Evolutionary conservation across 441 rosid species (phyloP).

Genomic region (Aleurites moluccanus): DNA sequence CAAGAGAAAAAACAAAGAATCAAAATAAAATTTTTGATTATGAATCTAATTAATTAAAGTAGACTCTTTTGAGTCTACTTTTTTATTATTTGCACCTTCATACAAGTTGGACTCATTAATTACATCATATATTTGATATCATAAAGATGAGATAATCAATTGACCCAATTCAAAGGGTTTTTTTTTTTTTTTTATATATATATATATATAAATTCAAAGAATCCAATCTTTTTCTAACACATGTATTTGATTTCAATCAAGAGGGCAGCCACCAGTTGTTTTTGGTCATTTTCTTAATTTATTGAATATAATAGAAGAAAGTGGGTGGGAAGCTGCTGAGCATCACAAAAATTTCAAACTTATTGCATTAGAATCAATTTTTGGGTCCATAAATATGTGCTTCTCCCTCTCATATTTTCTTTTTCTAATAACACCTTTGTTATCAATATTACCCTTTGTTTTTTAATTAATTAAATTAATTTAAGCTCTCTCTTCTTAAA

Average conservation of each 20-base stretch:
- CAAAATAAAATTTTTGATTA: too few species aligned
- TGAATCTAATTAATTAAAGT: background rate
- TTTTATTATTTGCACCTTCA: background rate
- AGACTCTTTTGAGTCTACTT: background rate
- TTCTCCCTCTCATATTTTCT: background rate
- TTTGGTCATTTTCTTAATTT: background rate
- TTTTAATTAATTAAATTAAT: too few species aligned
- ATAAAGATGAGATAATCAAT: background rate
- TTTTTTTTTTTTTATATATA: background rate
- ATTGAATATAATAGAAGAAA: background rate
- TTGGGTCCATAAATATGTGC: background rate
- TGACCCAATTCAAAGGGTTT: background rate
- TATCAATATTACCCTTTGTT: background rate
- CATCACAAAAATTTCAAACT: background rate
- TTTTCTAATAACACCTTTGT: background rate
- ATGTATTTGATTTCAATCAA: background rate
- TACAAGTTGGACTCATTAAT: background rate
- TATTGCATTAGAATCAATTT: slow-evolving; percentile 4
- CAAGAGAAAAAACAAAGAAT: background rate
- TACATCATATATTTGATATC: background rate
- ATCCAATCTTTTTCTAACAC: background rate
- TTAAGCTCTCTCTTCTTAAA: background rate
- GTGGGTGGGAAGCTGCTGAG: slow-evolving; percentile 6
- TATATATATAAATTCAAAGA: background rate
- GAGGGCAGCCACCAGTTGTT: background rate